Conservation (phyloP, 2,329 filamentous ascomycete genomes). For the Nemania sp. region DNA sequence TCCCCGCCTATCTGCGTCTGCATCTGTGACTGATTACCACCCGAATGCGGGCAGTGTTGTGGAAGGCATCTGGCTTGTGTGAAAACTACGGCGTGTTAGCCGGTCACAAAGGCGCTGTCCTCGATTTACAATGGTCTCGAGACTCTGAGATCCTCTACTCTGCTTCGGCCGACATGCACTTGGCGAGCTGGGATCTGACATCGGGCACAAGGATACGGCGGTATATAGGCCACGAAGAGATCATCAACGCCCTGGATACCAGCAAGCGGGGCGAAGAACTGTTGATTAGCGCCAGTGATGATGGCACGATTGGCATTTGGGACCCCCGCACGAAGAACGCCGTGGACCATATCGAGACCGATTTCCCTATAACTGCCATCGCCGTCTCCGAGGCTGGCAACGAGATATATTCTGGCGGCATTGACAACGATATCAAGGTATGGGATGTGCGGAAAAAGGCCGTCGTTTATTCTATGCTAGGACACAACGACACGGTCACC, state of each 20-base stretch:
- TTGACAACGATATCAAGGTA: slow-evolving; percentile 96
- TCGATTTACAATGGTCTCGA: slow-evolving; percentile 95
- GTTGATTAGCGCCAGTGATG: slow-evolving; percentile 88
- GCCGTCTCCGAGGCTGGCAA: slow-evolving; percentile 93
- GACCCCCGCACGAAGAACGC: slow-evolving; percentile 90
- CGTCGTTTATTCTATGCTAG: slow-evolving; percentile 82
- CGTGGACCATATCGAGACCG: slow-evolving; percentile 83
- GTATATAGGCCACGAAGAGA: slow-evolving; percentile 90
- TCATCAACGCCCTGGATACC: slow-evolving; percentile 91
- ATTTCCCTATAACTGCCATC: slow-evolving; percentile 89
- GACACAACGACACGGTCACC: slow-evolving; percentile 90
- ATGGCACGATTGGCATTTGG: slow-evolving; percentile 94
- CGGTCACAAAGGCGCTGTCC: slow-evolving; percentile 86
- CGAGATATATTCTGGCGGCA: slow-evolving; percentile 90
- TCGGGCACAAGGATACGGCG: slow-evolving; percentile 89
- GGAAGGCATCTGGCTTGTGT: slow-evolving; percentile 89
- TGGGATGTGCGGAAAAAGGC: slow-evolving; percentile 96
- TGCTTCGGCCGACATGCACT: slow-evolving; percentile 88
- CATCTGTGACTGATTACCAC: neutral
- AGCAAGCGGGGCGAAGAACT: slow-evolving; percentile 89
- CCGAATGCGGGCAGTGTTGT: slow-evolving; percentile 69
- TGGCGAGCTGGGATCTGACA: slow-evolving; percentile 94
- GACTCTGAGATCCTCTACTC: slow-evolving; percentile 91
- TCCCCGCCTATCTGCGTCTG: neutral
- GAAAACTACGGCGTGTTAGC: slow-evolving; percentile 90